A percentile compares a stretch with the other conserved stretches of the same genome.
These are phyloP conservation scores for Globisporangium radiosum DNA, from an alignment of 352 stramenopile genomes.

Conservation along the genomic window DNA sequence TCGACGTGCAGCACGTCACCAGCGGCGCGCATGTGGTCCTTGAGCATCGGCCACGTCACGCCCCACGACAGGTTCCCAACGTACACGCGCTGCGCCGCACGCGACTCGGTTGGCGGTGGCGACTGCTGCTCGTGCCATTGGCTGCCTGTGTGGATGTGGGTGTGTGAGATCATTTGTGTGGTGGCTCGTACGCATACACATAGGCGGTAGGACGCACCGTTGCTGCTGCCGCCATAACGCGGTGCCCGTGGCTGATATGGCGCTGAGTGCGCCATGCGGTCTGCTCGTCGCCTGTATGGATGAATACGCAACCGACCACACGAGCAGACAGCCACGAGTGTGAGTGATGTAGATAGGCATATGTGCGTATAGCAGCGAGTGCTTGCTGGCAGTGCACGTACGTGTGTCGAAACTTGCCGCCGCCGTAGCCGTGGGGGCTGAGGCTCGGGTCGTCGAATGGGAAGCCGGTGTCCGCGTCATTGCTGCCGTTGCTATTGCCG, in stretches of 20 bases:
- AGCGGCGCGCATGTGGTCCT: constrained; percentile 73
- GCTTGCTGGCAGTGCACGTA: constrained; percentile 16
- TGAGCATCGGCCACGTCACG: constrained; percentile 76
- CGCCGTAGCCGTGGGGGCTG: constrained; percentile 7
- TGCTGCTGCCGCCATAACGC: constrained; percentile 11
- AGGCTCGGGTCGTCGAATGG: background rate
- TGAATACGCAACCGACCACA: background rate
- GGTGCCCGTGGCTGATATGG: constrained; percentile 36
- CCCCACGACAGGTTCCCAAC: constrained; percentile 85
- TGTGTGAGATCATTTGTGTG: no score
- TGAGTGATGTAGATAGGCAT: background rate
- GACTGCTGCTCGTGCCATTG: constrained; percentile 1
- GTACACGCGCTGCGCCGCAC: constrained; percentile 51
- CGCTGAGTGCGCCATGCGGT: constrained; percentile 46
- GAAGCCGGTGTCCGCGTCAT: constrained; percentile 2
- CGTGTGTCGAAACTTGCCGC: constrained; percentile 51
- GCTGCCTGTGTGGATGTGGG: no score
- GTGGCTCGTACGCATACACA: background rate
- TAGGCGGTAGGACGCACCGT: background rate
- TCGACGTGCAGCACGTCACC: constrained; percentile 62
- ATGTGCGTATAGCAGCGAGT: background rate
- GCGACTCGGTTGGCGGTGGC: constrained; percentile 8
- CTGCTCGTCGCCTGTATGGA: constrained; percentile 49
- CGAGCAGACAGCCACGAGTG: background rate
- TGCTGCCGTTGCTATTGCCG: background rate